Conservation (phyloP, 805 yeast species). For the Candida suzukii region DNA sequence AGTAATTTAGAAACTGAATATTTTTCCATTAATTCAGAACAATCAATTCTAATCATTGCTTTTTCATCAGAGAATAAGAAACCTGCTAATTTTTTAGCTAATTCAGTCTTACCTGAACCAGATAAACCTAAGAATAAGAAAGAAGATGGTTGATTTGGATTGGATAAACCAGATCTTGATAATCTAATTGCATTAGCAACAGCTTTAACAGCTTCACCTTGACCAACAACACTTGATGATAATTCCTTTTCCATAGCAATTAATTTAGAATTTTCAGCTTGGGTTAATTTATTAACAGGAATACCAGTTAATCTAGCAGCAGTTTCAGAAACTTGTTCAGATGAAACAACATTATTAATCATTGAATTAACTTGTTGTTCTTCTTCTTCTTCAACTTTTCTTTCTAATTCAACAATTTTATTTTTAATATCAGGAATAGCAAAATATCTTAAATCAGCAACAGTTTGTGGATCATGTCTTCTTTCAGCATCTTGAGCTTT, state of each 20-base stretch:
- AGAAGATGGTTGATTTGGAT: slow-evolving; percentile 95
- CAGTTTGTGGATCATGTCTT: slow-evolving; percentile 88
- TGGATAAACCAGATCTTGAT: slow-evolving; percentile 89
- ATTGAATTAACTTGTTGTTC: slow-evolving; percentile 42
- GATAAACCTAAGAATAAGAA: slow-evolving; percentile 91
- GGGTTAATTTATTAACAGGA: slow-evolving; percentile 90
- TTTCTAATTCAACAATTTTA: slow-evolving; percentile 70
- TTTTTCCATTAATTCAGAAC: slow-evolving; percentile 93
- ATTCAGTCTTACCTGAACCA: slow-evolving; percentile 97
- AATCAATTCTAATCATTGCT: slow-evolving; percentile 96
- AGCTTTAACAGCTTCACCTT: slow-evolving; percentile 90
- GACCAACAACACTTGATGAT: slow-evolving; percentile 85
- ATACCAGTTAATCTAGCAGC: slow-evolving; percentile 96
- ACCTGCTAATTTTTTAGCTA: slow-evolving; percentile 95
- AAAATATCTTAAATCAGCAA: slow-evolving; percentile 93
- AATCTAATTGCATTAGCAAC: slow-evolving; percentile 93
- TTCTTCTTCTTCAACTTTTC: slow-evolving; percentile 67
- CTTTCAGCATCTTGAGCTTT: slow-evolving; percentile 97
- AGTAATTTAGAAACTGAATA: slow-evolving; percentile 91
- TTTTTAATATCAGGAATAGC: slow-evolving; percentile 90
- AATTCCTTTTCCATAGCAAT: slow-evolving; percentile 91
- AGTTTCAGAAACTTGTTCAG: slow-evolving; percentile 76
- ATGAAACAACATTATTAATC: slow-evolving; percentile 84
- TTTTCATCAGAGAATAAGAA: slow-evolving; percentile 93
- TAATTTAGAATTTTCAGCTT: slow-evolving; percentile 89